Evolutionary conservation across 768 basidiomycete genomes (phyloP).

Genomic region (Termitomyces sp.): DNA sequence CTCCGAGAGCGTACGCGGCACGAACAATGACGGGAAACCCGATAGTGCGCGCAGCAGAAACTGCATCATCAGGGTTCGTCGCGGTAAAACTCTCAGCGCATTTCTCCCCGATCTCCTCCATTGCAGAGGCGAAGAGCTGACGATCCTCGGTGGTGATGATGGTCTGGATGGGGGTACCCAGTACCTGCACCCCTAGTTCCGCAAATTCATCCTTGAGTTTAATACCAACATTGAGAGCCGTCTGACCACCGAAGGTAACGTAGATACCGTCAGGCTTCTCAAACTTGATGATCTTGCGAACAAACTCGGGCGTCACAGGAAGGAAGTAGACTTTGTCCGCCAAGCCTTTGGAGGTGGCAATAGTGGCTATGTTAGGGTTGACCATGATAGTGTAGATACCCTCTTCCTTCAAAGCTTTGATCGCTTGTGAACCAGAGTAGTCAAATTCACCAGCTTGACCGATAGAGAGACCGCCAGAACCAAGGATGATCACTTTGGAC

Average conservation of each 20-base stretch:
- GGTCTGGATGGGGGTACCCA: constrained; percentile 95
- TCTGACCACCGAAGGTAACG: constrained; percentile 97
- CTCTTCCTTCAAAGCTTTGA: constrained; percentile 98
- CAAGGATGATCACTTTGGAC: constrained; percentile 92
- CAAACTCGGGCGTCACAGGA: constrained; percentile 96
- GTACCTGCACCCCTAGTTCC: constrained; percentile 82
- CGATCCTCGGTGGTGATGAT: constrained; percentile 97
- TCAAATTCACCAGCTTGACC: constrained; percentile 99
- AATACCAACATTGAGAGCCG: constrained; percentile 93
- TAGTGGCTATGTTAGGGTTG: constrained; percentile 99
- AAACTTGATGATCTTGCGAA: constrained; percentile 96
- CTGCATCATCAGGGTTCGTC: constrained; percentile 79
- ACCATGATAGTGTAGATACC: constrained; percentile 99
- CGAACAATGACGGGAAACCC: constrained; percentile 96
- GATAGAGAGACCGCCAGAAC: constrained; percentile 95
- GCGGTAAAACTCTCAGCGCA: constrained; percentile 90
- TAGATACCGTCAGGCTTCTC: constrained; percentile 99
- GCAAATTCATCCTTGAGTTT: constrained; percentile 97
- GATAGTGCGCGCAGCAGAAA: constrained; percentile 75
- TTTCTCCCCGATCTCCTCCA: constrained; percentile 94
- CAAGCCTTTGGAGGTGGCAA: constrained; percentile 93
- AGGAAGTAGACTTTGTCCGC: constrained; percentile 99
- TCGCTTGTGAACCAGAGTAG: constrained; percentile 98
- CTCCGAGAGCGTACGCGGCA: constrained; percentile 94
- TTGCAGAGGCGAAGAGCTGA: constrained; percentile 88